Evolutionary conservation across 2,329 filamentous ascomycete species (phyloP).

Genomic region (Diaporthe ampelina): DNA sequence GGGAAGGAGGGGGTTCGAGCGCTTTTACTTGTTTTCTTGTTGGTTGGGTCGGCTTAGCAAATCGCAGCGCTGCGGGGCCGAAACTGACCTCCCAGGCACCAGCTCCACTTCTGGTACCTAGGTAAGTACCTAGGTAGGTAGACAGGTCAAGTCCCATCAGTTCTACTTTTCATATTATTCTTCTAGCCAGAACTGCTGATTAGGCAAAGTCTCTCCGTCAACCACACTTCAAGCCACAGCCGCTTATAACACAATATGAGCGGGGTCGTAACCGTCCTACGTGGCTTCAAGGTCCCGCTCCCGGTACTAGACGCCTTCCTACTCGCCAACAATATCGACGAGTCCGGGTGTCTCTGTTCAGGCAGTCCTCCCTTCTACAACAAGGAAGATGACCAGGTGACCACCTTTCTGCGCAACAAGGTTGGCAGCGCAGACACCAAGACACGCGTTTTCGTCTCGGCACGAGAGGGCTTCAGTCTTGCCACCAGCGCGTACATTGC

Average conservation of each 20-base stretch:
- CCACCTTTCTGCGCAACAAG: constrained; percentile 15
- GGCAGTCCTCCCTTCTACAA: constrained; percentile 23
- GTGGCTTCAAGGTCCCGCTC: constrained; percentile 32
- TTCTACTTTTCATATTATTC: too few relatives aligned
- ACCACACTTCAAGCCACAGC: not conserved
- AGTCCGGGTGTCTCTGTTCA: not conserved
- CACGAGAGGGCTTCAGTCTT: not conserved
- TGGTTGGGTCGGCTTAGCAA: too few relatives aligned
- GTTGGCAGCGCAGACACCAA: constrained; percentile 5
- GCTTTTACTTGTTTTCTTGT: not conserved
- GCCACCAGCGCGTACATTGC: constrained; percentile 11
- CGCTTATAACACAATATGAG: constrained; percentile 4
- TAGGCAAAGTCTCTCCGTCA: not conserved
- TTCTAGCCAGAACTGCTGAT: too few relatives aligned
- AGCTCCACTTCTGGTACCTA: not conserved
- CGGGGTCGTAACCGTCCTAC: not conserved
- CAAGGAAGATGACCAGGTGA: not conserved
- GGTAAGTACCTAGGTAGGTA: too few relatives aligned
- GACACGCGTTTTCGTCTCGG: constrained; percentile 14
- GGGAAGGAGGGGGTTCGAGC: too few relatives aligned
- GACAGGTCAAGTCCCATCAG: not conserved
- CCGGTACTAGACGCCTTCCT: constrained; percentile 19
- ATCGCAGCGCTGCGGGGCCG: too few relatives aligned
- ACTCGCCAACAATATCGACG: constrained; percentile 25
- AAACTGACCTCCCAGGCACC: too few relatives aligned